Evolutionary conservation across 768 basidiomycete genomes (phyloP).

Genomic region (Zangia roseola): DNA sequence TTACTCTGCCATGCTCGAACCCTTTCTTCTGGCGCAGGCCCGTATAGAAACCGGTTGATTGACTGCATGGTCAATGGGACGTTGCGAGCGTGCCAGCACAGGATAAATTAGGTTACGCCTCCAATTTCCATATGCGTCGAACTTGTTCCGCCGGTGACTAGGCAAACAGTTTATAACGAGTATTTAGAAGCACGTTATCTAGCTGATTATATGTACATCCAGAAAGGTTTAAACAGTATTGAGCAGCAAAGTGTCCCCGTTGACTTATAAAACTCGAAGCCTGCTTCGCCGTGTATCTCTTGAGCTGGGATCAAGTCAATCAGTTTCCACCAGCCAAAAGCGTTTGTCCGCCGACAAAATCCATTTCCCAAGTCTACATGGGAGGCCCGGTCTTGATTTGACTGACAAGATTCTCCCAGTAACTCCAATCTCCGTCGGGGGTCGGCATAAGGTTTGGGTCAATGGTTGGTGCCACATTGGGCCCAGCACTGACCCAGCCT

Average conservation of each 20-base stretch:
- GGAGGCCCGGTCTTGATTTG: slow-evolving; percentile 42
- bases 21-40: slow-evolving; percentile 93
- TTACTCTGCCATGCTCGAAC: slow-evolving; percentile 90
- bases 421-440: slow-evolving; percentile 70
- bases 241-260: slow-evolving; percentile 9
- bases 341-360: too few species aligned
- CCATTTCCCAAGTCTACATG: slow-evolving; percentile 16
- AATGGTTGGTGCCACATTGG: slow-evolving; percentile 37
- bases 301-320: too few species aligned
- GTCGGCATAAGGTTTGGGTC: slow-evolving; percentile 48
- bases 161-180: too few species aligned
- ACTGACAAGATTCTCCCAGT: slow-evolving; percentile 79
- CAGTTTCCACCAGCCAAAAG: too few species aligned
- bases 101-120: slow-evolving; percentile 1
- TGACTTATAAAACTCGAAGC: slow-evolving; percentile 3
- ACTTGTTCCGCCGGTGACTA: too few species aligned
- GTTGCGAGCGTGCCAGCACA: not conserved
- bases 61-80: slow-evolving; percentile 58
- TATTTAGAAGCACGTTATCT: not conserved
- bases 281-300: slow-evolving; percentile 9
- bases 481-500: slow-evolving; percentile 51
- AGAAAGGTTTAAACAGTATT: not conserved
- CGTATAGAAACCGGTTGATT: slow-evolving; percentile 93
- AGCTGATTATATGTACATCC: slow-evolving; percentile 9
- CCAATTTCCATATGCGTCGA: slow-evolving; percentile 9